Conservation (phyloP, 768 basidiomycete species). For the Rhodosporidiobolus sp. region DNA sequence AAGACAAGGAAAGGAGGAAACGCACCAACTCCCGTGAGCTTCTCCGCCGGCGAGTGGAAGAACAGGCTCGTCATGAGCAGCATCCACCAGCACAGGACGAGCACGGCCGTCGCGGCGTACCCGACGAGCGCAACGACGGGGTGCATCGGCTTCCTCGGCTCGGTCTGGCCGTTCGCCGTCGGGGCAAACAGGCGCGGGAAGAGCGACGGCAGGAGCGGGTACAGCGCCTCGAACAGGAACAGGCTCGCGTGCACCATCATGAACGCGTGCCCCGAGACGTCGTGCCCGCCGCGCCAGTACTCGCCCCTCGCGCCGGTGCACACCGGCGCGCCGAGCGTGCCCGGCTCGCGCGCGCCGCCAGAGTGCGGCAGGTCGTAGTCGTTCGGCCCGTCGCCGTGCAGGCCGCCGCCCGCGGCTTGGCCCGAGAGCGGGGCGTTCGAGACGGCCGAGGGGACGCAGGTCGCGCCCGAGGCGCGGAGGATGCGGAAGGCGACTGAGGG, state of each 20-base stretch:
- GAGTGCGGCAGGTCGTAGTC: background rate
- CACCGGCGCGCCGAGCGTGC: background rate
- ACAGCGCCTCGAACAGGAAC: constrained; percentile 58
- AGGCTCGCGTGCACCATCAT: constrained; percentile 74
- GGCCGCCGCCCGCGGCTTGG: background rate
- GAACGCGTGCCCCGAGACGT: constrained; percentile 91
- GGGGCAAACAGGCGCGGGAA: constrained; percentile 15
- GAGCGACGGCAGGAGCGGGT: constrained; percentile 30
- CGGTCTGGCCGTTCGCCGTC: background rate
- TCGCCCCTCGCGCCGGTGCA: constrained; percentile 29
- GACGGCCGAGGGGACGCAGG: constrained; percentile 57
- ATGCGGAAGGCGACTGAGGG: constrained; percentile 70
- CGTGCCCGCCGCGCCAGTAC: constrained; percentile 74
- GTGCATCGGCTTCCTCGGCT: background rate
- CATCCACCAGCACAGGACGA: constrained; percentile 70
- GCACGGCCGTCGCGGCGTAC: constrained; percentile 53
- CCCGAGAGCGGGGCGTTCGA: constrained; percentile 4
- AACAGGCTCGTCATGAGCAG: constrained; percentile 77
- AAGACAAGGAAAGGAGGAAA: too few relatives aligned
- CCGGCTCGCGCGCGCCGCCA: background rate
- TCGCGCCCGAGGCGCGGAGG: constrained; percentile 64
- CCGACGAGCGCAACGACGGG: constrained; percentile 1
- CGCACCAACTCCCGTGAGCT: constrained; percentile 78
- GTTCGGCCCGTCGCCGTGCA: background rate
- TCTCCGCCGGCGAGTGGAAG: constrained; percentile 86